Conservation (phyloP, 2,329 filamentous ascomycete genomes). For the Exserohilum turcica region DNA sequence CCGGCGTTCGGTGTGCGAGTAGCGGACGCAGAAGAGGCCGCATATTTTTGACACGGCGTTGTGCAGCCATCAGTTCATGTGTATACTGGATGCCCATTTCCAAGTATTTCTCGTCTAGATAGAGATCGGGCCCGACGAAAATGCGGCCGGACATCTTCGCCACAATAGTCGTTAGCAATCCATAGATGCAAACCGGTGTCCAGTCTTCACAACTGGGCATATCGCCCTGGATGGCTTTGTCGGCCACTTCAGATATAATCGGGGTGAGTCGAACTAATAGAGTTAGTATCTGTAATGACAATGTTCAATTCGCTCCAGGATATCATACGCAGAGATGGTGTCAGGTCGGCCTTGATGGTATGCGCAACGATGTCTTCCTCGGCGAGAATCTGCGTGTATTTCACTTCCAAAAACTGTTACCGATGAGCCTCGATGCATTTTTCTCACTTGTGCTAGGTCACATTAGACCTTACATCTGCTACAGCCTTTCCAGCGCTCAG, state of each 20-base stretch:
- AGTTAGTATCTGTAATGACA: too few species aligned
- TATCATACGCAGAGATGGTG: not conserved
- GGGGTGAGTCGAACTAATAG: not conserved
- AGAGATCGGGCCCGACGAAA: not conserved
- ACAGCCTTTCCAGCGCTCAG: not conserved
- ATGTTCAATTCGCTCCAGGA: not conserved
- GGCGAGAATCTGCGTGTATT: not conserved
- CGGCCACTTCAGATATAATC: not conserved
- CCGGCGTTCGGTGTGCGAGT: not conserved
- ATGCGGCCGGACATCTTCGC: not conserved
- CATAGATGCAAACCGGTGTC: not conserved
- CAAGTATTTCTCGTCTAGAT: not conserved
- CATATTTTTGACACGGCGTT: not conserved
- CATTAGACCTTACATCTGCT: too few species aligned
- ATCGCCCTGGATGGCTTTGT: not conserved
- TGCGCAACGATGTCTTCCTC: not conserved
- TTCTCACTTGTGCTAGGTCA: too few species aligned
- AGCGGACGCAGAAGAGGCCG: not conserved
- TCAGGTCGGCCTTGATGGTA: not conserved
- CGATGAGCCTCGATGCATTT: not conserved
- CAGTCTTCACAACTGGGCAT: not conserved
- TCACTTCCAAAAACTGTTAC: not conserved
- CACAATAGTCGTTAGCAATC: not conserved
- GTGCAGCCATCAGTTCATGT: not conserved
- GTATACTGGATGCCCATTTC: not conserved